Base-by-base conservation (phyloP, 805 yeast species). In the Helenozyma rhizophorensis region DNA sequence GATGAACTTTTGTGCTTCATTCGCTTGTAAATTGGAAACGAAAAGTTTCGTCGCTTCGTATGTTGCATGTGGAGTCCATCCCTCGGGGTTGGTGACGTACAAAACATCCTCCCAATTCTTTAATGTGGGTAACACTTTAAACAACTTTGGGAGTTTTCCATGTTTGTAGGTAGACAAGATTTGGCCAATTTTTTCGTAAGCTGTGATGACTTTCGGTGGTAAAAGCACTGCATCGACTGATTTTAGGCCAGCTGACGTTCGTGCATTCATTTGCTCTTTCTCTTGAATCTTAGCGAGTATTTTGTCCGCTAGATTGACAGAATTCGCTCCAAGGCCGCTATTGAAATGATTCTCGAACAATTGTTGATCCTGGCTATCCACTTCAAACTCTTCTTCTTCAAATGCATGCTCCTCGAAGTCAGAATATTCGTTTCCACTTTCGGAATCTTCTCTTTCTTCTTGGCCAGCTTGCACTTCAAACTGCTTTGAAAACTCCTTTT, bases 151-250 rank as follows among this genome's bases (percentile, higher is more conserved):
- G 33, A 93, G 70, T 60, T 89, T 89, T 30, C 98, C 99, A 51
- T 93, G 95, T 24, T 89, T 83, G 77, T 94, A 93, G 4, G 94
- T 78, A 14, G 87, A 73, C 39, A 93, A 68, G 32, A 90, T 80
- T 46, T 79, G 80, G 7, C 97, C 97, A 28, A 93, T 90, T 53
- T 86, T 86, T 29, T 86, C 81, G 57, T 90, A 93, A 1, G 96
- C 97, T 43, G 84, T 88, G 50, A 93, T 88, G 35, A 93, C 97
- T 57, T 93, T 89, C 37, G 96, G 96, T 6, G 99, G 98, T 38
- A 93, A 70, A 47, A 83, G 71, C 4, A 90, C 96, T 32, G 81
- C 86, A 48, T 86, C 90, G 14, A 9, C 13, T 11, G 71, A 76
- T 57, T 27, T 51, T 48, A 23, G 34, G 40, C 30, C 47, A 12